Evolutionary conservation across 805 yeast genomes (phyloP), one percentile per base, ranked within the genome.

Genomic region (Saturnispora dispora): DNA sequence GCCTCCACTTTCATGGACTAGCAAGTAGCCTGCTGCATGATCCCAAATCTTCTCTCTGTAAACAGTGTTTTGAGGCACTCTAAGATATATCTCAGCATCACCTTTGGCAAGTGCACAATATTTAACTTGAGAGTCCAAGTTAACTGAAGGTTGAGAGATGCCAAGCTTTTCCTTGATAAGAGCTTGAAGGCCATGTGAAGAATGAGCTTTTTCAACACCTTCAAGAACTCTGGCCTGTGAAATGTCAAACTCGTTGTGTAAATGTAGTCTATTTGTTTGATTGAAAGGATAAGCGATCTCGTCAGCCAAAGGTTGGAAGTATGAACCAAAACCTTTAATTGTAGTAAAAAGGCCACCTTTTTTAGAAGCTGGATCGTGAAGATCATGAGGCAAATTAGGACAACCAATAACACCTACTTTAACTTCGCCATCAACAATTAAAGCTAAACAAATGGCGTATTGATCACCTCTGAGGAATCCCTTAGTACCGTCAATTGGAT

Each of bases 41-140:
- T 93, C 99, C 98, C 99, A 93, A 54, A 93, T 89, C 68, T 93
- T 93, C 65, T 93, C 99, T 60, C 87, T 77, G 65, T 90, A 93
- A 3, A 77, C 68, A 48, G 80, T 73, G 57, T 76, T 81, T 45
- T 83, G 79, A 13, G 99, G 99, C 53, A 95, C 70, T 58, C 99
- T 82, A 54, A 93, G 72, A 61, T 95, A 93, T 13, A 93, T 77
- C 60, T 93, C 97, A 3, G 96, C 98, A 51, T 85, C 84, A 35
- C 99, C 99, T 55, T 83, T 76, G 10, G 97, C 82, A 45, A 93
- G 75, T 15, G 90, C 80, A 71, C 98, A 91, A 71, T 93, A 93
- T 67, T 93, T 93, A 11, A 88, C 99, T 69, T 93, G 99, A 3
- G 96, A 88, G 68, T 93, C 99, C 71, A 95, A 74, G 60, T 90